Evolutionary conservation across 2,329 filamentous ascomycete species (phyloP).

Genomic region (Alternaria sp.): DNA sequence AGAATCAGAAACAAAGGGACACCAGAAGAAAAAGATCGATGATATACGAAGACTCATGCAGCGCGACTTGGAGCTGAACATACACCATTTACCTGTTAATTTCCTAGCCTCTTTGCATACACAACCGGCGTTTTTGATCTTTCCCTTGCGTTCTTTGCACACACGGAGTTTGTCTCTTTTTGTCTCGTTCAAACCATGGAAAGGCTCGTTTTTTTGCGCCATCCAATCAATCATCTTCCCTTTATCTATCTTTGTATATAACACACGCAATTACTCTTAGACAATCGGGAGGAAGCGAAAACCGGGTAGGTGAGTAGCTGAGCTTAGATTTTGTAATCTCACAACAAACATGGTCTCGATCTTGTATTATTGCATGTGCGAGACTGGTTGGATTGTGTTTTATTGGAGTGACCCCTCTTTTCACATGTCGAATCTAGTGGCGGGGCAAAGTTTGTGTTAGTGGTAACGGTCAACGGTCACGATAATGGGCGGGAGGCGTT

Average conservation of each 20-base stretch:
- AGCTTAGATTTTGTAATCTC: not conserved
- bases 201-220: not conserved
- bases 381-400: not conserved
- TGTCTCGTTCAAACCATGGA: not conserved
- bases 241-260: not conserved
- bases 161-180: not conserved
- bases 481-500: not conserved
- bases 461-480: not conserved
- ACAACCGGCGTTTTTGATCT: not conserved
- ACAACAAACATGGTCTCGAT: not conserved
- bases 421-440: not conserved
- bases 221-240: not conserved
- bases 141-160: not conserved
- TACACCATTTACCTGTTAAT: not conserved
- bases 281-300: not conserved
- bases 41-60: constrained; percentile 14
- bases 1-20: not conserved
- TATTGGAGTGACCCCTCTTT: not conserved
- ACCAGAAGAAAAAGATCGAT: constrained; percentile 1
- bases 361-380: not conserved
- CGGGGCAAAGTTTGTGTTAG: not conserved
- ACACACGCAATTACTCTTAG: not conserved
- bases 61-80: constrained; percentile 7
- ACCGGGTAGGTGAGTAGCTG: not conserved
- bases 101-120: not conserved